These are phyloP conservation scores for Chaetomium olivaceum DNA, from an alignment of 2,329 filamentous ascomycete genomes.

Conservation along the genomic window DNA sequence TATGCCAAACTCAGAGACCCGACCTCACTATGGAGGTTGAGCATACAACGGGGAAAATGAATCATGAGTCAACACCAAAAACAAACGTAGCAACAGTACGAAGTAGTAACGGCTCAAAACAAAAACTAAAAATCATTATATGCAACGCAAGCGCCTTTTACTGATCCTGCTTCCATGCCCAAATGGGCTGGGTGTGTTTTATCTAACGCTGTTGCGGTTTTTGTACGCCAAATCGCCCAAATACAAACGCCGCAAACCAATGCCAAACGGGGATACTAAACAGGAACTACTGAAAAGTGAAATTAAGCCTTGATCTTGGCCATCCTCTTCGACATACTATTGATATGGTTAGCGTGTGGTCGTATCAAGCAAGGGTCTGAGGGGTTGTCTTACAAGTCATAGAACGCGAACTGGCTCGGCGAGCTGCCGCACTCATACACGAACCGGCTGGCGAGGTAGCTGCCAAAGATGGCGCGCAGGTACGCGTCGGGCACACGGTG, in stretches of 20 bases:
- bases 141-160: not conserved
- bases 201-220: constrained; percentile 13
- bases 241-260: not conserved
- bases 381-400: constrained; percentile 77
- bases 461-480: constrained; percentile 91
- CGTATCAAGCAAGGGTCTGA: not conserved
- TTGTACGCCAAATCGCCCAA: constrained; percentile 17
- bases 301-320: constrained; percentile 19
- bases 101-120: not conserved
- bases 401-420: constrained; percentile 96
- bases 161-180: not conserved
- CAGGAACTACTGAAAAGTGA: not conserved
- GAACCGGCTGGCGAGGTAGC: constrained; percentile 90
- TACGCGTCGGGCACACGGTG: constrained; percentile 88
- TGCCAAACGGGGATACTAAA: not conserved
- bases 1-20: not conserved
- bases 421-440: constrained; percentile 93
- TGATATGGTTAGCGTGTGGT: constrained; percentile 8
- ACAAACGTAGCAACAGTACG: not conserved
- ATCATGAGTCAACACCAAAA: not conserved
- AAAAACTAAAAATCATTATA: not conserved
- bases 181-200: not conserved
- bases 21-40: not conserved
- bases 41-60: not conserved
- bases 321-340: constrained; percentile 27